Conservation (phyloP, 805 yeast species). For the Candida silvatica region DNA sequence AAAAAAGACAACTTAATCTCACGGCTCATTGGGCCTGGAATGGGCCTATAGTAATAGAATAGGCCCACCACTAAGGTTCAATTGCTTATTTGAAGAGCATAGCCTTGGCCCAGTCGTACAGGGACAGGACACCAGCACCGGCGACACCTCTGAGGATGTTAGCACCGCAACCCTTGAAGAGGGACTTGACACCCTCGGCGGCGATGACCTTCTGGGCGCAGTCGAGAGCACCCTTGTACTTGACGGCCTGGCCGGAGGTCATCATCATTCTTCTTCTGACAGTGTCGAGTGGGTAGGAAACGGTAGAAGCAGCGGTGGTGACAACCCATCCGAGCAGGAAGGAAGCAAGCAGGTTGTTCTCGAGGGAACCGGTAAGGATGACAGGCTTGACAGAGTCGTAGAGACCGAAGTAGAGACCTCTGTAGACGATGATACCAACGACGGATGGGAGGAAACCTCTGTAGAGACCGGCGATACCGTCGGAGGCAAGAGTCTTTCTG, state of each 20-base stretch:
- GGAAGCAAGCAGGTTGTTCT: constrained; percentile 91
- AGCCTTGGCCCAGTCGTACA: constrained; percentile 85
- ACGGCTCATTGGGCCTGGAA: too few species aligned
- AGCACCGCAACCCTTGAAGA: constrained; percentile 99
- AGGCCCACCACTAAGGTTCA: too few species aligned
- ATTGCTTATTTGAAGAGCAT: too few species aligned
- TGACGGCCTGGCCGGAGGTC: constrained; percentile 98
- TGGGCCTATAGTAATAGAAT: too few species aligned
- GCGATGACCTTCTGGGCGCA: constrained; percentile 88
- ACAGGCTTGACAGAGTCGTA: constrained; percentile 96
- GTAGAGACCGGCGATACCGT: constrained; percentile 97
- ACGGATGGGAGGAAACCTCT: constrained; percentile 99
- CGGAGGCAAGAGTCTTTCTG: constrained; percentile 90
- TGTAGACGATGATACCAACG: constrained; percentile 95
- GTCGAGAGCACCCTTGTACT: constrained; percentile 92
- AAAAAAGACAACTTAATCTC: too few species aligned
- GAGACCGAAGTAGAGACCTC: constrained; percentile 98
- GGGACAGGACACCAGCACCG: constrained; percentile 98
- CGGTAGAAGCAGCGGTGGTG: constrained; percentile 97
- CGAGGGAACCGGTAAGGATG: constrained; percentile 87
- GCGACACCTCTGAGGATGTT: constrained; percentile 99
- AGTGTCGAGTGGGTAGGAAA: constrained; percentile 98
- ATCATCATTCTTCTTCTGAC: constrained; percentile 99
- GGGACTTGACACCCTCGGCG: constrained; percentile 87
- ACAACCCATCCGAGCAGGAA: constrained; percentile 97